Base-by-base conservation (phyloP, 805 yeast genomes). In the Kuraishia piskuri region DNA sequence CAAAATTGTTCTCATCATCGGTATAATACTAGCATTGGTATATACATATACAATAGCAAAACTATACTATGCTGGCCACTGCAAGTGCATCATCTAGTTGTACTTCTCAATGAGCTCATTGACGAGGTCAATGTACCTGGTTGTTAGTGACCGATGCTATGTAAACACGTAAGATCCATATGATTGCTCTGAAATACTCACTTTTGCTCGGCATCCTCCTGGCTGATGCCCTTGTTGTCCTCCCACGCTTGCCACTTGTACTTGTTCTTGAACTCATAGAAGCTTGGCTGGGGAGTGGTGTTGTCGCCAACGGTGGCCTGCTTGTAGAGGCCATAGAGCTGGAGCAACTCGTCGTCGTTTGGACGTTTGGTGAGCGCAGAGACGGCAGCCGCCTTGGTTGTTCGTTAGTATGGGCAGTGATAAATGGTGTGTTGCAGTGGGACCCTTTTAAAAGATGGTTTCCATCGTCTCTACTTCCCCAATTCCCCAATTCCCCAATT, bases 161-260 rank as follows among this genome's bases (percentile, higher is more conserved):
- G 10, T n/a, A 6, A 36, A n/a, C n/a, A n/a, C n/a, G n/a, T 19
- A 48, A 10, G 36, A 5, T 14, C 20, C 12, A 20, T 31, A 12
- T 22, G n/a, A 14, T 20, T 19, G 22, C 40, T 24, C 19, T 12
- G 21, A 48, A n/a, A 12, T 9, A 63, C 68, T 55, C 59, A 82
- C 70, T 90, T 78, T 62, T 78, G 58, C 77, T 92, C 98, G 56
- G 99, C 99, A 37, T 90, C 97, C 61, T 82, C 96, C 72, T 87
- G 88, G 46, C 90, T 72, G 56, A 80, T 80, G 55, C 99, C 99
- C 75, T 88, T 86, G 65, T 85, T 75, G 63, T 83, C 84, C 64
- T 85, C 85, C 98, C 98, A 94, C 8, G 98, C 80, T 68, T 91
- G 92, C 98, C 98, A 94, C 79, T 94, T 94, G 81, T 88, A 88